Base-by-base conservation (phyloP, 2,329 filamentous ascomycete species). In the Tolypocladium tundrense region DNA sequence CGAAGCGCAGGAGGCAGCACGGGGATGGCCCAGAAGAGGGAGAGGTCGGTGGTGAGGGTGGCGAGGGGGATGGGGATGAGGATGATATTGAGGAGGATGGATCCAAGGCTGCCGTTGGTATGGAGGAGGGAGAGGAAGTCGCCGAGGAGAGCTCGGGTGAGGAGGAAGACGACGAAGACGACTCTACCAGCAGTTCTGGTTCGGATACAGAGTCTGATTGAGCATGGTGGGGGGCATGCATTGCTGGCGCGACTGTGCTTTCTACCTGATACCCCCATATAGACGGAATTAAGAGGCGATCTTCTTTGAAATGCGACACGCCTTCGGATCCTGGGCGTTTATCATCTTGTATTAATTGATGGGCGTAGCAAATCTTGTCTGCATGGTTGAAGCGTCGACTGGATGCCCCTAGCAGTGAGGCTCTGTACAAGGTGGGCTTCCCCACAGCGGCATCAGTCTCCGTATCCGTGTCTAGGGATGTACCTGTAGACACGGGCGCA, bases 111-210 rank as follows among this genome's bases (percentile, higher is more conserved):
- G 61, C 51, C 24, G 19, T 11, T 14, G 48, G 10, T 11, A n/a
- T n/a, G 62, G 61, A 1, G 27, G 65, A 73, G 56, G 67, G 62
- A 33, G 70, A 67, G 1, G 72, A 75, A 55, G 68, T 75, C 3
- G 31, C 6, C 31, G 48, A 21, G 39, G 68, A 74, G 54, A 75
- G 72, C 45, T 61, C 73, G 42, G 70, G 65, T 2, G 73, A 74
- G 55, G 71, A 73, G 0, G 66, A 67, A 41, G 68, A 68, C 33
- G 66, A 69, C 16, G 66, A 70, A 13, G 64, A 71, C 21, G 66
- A 68, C 6, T 66, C 67, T 14, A 77, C 75, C 14, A 78, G 76
- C 56, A 79, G 76, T 54, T 78, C 75, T 1, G 74, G 72, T 19
- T 70, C 72, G n/a, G 73, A 75, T 54, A 66, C 66, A 31, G 70